Evolutionary conservation across 2,329 filamentous ascomycete genomes (phyloP).

Genomic region (Scedosporium dehoogii): DNA sequence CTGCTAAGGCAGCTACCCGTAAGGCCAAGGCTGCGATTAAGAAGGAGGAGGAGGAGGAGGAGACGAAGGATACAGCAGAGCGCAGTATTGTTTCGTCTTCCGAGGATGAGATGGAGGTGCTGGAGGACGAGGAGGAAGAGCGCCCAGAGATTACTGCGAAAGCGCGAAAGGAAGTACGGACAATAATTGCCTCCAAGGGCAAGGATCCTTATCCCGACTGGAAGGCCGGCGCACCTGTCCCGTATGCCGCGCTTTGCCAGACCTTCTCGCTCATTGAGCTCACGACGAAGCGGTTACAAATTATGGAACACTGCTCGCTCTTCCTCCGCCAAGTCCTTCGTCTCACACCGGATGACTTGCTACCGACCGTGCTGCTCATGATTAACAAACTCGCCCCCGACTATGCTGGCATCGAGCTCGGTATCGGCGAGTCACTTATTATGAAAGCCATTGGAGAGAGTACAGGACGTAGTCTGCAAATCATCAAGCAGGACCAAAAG

Average conservation of each 20-base stretch:
- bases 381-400: conserved; percentile 96
- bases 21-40: conserved; percentile 17
- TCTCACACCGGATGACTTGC: conserved; percentile 76
- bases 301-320: conserved; percentile 77
- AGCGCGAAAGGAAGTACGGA: conserved; percentile 70
- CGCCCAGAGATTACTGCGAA: conserved; percentile 66
- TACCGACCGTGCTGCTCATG: conserved; percentile 88
- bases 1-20: conserved; percentile 9
- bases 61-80: conserved; percentile 30
- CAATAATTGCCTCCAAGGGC: conserved; percentile 39
- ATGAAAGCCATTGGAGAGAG: conserved; percentile 98
- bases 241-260: conserved; percentile 86
- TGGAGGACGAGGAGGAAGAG: conserved; percentile 43
- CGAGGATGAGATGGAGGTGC: conserved; percentile 39
- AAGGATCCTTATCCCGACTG: conserved; percentile 91
- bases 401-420: conserved; percentile 90
- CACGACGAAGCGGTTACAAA: conserved; percentile 83
- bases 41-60: conserved; percentile 35
- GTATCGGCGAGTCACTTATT: conserved; percentile 96
- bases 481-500: conserved; percentile 93
- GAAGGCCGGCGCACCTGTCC: conserved; percentile 79
- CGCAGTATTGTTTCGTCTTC: conserved; percentile 32
- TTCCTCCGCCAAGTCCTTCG: conserved; percentile 93
- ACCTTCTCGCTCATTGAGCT: conserved; percentile 94
- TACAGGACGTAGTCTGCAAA: conserved; percentile 74